A percentile compares a stretch with the other conserved stretches of the same genome.
Evolutionary conservation across 163 green algal species (phyloP).

Genomic region (Volvox carteri): DNA sequence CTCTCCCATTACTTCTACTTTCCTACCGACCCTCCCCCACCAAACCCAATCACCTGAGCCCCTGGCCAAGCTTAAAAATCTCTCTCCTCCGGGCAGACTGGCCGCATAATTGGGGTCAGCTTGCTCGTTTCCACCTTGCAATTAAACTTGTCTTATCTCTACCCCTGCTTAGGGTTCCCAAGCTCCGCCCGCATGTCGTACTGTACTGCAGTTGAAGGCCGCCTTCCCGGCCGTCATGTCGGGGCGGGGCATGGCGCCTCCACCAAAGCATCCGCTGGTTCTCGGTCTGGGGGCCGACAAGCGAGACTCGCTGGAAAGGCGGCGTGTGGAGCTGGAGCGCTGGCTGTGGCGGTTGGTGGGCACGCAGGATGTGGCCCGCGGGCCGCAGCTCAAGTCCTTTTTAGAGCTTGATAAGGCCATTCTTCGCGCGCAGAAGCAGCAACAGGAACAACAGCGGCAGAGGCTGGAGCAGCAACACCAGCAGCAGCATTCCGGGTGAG

Average conservation of each 20-base stretch:
- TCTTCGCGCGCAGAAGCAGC: slow-evolving; percentile 53
- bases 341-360: slow-evolving; percentile 73
- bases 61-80: too few relatives aligned
- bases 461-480: slow-evolving; percentile 16
- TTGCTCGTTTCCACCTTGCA: too few relatives aligned
- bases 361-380: slow-evolving; percentile 61
- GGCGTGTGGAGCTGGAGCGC: slow-evolving; percentile 65
- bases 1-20: too few relatives aligned
- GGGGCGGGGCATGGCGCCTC: slow-evolving; percentile 55
- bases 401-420: slow-evolving; percentile 72
- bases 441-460: not conserved
- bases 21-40: too few relatives aligned
- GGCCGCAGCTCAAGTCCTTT: slow-evolving; percentile 62
- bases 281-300: slow-evolving; percentile 60
- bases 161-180: too few relatives aligned
- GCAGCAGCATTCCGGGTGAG: too few relatives aligned
- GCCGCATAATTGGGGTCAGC: too few relatives aligned
- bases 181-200: not conserved
- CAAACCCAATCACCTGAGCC: too few relatives aligned
- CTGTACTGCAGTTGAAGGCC: slow-evolving; percentile 64
- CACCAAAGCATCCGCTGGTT: slow-evolving; percentile 70
- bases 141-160: too few relatives aligned
- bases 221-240: slow-evolving; percentile 64
- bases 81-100: too few relatives aligned
- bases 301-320: slow-evolving; percentile 64